A percentile compares a stretch with the other conserved stretches of the same genome.
Evolutionary conservation across 2,329 filamentous ascomycete species (phyloP).

Genomic region (Aspergillus awamori): DNA sequence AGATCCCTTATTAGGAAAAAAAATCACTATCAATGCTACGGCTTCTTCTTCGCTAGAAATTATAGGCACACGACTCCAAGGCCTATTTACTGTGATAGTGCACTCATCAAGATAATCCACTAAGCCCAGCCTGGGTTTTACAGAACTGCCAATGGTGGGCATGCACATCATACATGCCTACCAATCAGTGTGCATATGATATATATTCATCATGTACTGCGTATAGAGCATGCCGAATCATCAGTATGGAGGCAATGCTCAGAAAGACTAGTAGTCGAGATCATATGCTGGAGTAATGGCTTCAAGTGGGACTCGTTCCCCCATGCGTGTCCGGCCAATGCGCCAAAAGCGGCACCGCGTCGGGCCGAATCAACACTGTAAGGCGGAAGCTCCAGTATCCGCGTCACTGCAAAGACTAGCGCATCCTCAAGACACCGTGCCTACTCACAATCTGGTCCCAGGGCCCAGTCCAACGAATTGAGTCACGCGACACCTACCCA

Average conservation of each 20-base stretch:
- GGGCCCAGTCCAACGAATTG: neutral
- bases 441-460: neutral
- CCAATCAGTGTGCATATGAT: neutral
- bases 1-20: neutral
- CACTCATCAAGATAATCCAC: neutral
- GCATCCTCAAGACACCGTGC: neutral
- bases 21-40: neutral
- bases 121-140: neutral
- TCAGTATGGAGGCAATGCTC: neutral
- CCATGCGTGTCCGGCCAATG: neutral
- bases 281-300: too few species aligned
- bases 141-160: neutral
- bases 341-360: conserved; percentile 7
- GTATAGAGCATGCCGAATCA: too few species aligned
- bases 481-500: neutral
- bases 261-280: too few species aligned
- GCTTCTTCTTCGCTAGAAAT: neutral
- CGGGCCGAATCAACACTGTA: conserved; percentile 10
- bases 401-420: conserved; percentile 6
- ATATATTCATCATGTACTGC: too few species aligned
- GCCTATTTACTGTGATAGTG: neutral
- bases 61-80: neutral
- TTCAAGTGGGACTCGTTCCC: neutral
- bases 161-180: neutral
- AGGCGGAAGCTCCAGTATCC: conserved; percentile 9